Conservation (phyloP, 257 asterid genomes). For the Fraxinus pennsylvanica region DNA sequence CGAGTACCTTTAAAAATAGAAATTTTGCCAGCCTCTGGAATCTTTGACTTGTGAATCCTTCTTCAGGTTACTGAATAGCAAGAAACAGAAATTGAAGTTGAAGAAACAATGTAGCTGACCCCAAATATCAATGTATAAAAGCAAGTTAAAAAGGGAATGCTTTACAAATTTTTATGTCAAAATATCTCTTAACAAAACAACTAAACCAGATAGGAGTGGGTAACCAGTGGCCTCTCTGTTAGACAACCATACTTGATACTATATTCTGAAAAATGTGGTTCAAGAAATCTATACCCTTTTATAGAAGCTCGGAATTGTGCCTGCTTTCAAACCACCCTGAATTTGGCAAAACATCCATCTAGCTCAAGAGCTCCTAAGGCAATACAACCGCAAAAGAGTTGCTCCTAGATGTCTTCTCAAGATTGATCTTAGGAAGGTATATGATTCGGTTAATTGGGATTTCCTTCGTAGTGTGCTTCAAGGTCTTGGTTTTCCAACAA, state of each 20-base stretch:
- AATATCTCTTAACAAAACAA: background rate
- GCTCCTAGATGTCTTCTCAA: too few relatives aligned
- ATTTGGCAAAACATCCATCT: conserved; percentile 2
- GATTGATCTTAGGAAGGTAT: too few relatives aligned
- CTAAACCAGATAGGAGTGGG: background rate
- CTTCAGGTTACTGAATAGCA: conserved; percentile 84
- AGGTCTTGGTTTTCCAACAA: background rate
- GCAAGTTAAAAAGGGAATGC: background rate
- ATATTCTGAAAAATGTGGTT: background rate
- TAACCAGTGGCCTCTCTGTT: background rate
- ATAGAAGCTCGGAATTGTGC: conserved; percentile 87
- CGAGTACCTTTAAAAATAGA: conserved; percentile 82
- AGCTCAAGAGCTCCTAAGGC: too few relatives aligned
- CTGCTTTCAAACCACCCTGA: conserved; percentile 48
- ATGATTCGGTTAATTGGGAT: background rate
- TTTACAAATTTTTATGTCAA: background rate
- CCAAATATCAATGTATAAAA: background rate
- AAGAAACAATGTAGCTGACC: background rate
- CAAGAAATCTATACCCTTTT: conserved; percentile 57
- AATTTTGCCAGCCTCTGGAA: conserved; percentile 93
- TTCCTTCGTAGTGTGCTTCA: too few relatives aligned
- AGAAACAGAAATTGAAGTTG: conserved; percentile 17
- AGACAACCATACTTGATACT: background rate
- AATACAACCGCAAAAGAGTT: too few relatives aligned
- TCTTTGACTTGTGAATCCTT: conserved; percentile 94